These are phyloP conservation scores for Scheffersomyces segobiensis DNA, from an alignment of 1,139 yeast genomes.

Conservation along the genomic window DNA sequence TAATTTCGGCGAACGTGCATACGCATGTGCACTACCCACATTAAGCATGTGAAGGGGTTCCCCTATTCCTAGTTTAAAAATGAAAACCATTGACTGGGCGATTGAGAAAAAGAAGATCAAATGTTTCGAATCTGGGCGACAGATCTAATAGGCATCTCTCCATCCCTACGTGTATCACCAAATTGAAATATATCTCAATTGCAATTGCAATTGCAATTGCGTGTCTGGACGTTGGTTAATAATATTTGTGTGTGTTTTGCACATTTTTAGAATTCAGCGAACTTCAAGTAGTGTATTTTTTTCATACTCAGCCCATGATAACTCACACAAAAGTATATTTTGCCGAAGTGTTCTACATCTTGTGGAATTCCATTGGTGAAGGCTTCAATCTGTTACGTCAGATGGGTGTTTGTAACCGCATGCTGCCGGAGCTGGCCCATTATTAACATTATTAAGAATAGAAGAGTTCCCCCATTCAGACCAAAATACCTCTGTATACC, in stretches of 20 bases:
- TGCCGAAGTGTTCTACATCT: background rate
- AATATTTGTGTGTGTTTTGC: background rate
- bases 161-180: background rate
- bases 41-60: background rate
- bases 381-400: background rate
- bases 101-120: background rate
- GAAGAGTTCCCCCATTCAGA: background rate
- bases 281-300: background rate
- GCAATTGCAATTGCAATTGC: background rate
- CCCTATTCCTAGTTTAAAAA: background rate
- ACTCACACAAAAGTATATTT: background rate
- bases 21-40: background rate
- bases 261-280: too few species aligned
- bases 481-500: background rate
- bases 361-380: background rate
- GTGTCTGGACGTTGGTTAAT: background rate
- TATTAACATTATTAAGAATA: background rate
- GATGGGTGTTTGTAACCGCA: background rate
- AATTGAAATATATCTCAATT: background rate
- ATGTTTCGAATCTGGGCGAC: background rate
- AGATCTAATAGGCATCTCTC: background rate
- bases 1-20: constrained; percentile 1
- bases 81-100: background rate
- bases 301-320: background rate
- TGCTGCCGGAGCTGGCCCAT: background rate